Evolutionary conservation across 1,284 basidiomycete species (phyloP).

Genomic region (Paramarasmius palmivorus): DNA sequence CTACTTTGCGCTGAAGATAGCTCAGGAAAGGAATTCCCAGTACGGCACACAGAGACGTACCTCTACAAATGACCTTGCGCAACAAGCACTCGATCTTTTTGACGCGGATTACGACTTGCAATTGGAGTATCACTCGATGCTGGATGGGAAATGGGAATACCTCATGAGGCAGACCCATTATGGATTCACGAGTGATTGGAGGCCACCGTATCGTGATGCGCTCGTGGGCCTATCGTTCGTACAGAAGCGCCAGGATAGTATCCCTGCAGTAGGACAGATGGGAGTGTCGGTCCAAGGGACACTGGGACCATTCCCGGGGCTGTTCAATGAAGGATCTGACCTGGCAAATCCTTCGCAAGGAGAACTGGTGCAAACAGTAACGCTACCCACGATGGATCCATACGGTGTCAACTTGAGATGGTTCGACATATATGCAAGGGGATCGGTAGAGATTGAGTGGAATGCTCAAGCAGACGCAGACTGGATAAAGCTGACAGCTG

Average conservation of each 20-base stretch:
- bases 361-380: background rate
- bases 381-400: background rate
- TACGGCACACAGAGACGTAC: slow-evolving; percentile 8
- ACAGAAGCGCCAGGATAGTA: slow-evolving; percentile 7
- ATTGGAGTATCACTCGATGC: slow-evolving; percentile 4
- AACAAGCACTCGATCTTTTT: slow-evolving; percentile 5
- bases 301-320: background rate
- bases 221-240: slow-evolving; percentile 10
- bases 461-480: background rate
- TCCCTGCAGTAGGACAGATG: slow-evolving; percentile 9
- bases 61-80: slow-evolving; percentile 12
- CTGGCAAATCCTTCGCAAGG: slow-evolving; percentile 4
- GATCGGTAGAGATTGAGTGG: slow-evolving; percentile 3
- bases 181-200: background rate
- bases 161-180: slow-evolving; percentile 12
- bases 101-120: slow-evolving; percentile 9
- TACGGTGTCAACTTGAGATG: slow-evolving; percentile 2
- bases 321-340: slow-evolving; percentile 10
- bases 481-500: slow-evolving; percentile 7
- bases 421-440: slow-evolving; percentile 11
- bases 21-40: slow-evolving; percentile 7
- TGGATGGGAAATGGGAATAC: slow-evolving; percentile 9
- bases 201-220: slow-evolving; percentile 9
- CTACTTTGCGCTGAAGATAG: background rate
- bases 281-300: slow-evolving; percentile 10